A percentile compares a stretch with the other conserved stretches of the same genome.
phyloP scores from a whole-genome alignment of 345 rosid genomes.

The Boechera stricta region DNA sequence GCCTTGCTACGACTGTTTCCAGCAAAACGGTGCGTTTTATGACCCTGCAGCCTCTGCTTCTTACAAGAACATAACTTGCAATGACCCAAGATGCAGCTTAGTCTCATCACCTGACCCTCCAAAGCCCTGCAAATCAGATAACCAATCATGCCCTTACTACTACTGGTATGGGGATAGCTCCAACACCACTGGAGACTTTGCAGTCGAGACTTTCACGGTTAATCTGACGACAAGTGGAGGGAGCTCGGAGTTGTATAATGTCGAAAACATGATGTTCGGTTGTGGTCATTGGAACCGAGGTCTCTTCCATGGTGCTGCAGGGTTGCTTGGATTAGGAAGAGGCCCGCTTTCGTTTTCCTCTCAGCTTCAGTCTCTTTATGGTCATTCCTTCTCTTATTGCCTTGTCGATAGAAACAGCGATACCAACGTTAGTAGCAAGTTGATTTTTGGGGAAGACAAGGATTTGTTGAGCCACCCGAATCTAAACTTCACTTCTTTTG shows the following conservation, averaged over 20 bases:
- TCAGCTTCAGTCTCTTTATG: constrained; percentile 81
- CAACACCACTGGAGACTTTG: constrained; percentile 85
- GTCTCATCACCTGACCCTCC: constrained; percentile 79
- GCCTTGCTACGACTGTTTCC: constrained; percentile 90
- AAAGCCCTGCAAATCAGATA: constrained; percentile 62
- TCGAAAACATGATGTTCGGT: constrained; percentile 84
- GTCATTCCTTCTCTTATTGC: constrained; percentile 88
- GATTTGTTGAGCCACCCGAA: constrained; percentile 60
- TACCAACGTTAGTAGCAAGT: constrained; percentile 71
- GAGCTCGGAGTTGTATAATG: constrained; percentile 54
- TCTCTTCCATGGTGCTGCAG: constrained; percentile 80
- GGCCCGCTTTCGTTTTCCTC: constrained; percentile 86
- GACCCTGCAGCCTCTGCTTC: constrained; percentile 70
- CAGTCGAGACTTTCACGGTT: constrained; percentile 76
- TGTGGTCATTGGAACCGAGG: constrained; percentile 98
- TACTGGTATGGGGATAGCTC: constrained; percentile 94
- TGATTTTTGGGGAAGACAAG: constrained; percentile 82
- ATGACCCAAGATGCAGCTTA: constrained; percentile 66
- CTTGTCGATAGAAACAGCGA: constrained; percentile 76
- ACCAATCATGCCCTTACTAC: constrained; percentile 81
- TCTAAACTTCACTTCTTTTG: constrained; percentile 76
- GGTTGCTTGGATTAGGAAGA: constrained; percentile 86
- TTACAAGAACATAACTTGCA: constrained; percentile 67
- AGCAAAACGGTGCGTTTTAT: constrained; percentile 77
- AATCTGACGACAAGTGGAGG: constrained; percentile 61